Conservation (phyloP, 441 rosid genomes). For the Kokia cookei region DNA sequence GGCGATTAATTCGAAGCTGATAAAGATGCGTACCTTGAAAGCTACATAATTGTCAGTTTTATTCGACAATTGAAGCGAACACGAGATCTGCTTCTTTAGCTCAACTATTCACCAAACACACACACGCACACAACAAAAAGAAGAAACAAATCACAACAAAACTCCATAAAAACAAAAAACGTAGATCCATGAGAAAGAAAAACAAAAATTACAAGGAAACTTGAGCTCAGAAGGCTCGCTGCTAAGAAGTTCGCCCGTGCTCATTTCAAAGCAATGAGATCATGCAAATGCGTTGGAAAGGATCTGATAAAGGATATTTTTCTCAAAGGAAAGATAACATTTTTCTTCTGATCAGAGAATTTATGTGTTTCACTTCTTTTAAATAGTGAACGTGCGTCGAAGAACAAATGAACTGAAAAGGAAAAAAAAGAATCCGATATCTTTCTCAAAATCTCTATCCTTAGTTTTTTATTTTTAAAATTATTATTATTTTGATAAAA, state of each 20-base stretch:
- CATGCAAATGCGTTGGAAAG: neutral
- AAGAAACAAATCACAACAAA: neutral
- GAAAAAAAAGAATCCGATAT: neutral
- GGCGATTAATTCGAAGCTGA: constrained; percentile 1
- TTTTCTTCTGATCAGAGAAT: neutral
- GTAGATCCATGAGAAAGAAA: neutral
- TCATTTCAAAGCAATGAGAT: constrained; percentile 26
- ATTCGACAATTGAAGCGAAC: constrained; percentile 63
- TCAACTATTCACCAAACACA: constrained; percentile 39
- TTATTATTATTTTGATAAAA: neutral
- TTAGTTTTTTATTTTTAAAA: neutral
- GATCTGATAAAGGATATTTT: neutral
- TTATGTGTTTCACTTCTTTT: neutral
- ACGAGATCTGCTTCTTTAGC: constrained; percentile 85
- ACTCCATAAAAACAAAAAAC: constrained; percentile 2
- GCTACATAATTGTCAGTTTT: constrained; percentile 61
- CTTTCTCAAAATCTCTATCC: neutral
- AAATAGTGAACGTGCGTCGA: neutral
- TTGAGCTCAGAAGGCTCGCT: constrained; percentile 68
- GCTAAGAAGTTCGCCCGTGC: constrained; percentile 58
- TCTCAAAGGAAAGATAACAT: neutral
- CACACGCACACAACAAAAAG: neutral
- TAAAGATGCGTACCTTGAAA: constrained; percentile 40
- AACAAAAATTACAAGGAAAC: constrained; percentile 46
- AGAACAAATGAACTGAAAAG: neutral